Percentiles rank a stretch among this genome's conserved stretches.
Evolutionary conservation across 2,329 filamentous ascomycete species (phyloP).

Genomic region (Colletotrichum sp.): DNA sequence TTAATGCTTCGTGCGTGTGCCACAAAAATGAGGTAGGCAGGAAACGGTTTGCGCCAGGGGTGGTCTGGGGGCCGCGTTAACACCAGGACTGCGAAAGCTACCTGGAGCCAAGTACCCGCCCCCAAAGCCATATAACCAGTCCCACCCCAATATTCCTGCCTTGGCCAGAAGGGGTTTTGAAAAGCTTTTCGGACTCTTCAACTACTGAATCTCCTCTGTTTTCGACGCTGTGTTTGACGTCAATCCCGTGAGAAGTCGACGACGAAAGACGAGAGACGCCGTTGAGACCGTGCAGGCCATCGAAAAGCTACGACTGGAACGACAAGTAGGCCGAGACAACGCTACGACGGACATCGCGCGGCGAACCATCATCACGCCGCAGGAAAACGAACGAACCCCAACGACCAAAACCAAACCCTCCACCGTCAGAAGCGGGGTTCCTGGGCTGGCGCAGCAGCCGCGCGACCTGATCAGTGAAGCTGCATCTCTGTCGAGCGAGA

Average conservation of each 20-base stretch:
- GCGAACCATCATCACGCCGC: slow-evolving; percentile 5
- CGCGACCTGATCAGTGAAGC: slow-evolving; percentile 3
- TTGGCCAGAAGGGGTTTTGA: background rate
- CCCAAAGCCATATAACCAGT: slow-evolving; percentile 11
- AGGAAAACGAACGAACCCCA: background rate
- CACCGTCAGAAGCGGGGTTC: slow-evolving; percentile 11
- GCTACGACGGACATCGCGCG: background rate
- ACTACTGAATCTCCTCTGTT: background rate
- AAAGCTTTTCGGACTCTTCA: slow-evolving; percentile 10
- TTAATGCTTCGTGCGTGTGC: slow-evolving; percentile 1
- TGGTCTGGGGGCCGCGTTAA: background rate
- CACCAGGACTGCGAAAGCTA: slow-evolving; percentile 1
- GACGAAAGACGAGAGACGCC: background rate
- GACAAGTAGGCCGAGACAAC: background rate
- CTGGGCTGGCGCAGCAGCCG: slow-evolving; percentile 1
- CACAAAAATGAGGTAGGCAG: background rate
- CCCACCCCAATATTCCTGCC: background rate
- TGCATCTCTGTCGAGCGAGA: background rate
- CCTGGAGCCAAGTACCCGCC: slow-evolving; percentile 1
- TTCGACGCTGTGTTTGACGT: background rate
- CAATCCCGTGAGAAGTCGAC: background rate
- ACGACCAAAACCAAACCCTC: slow-evolving; percentile 1
- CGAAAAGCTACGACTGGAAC: background rate
- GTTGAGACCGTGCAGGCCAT: background rate
- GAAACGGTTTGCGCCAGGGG: background rate